Percentiles rank a stretch among this genome's conserved stretches.
Evolutionary conservation across 2,329 filamentous ascomycete genomes (phyloP).

Genomic region (Ophiobolus disseminans): DNA sequence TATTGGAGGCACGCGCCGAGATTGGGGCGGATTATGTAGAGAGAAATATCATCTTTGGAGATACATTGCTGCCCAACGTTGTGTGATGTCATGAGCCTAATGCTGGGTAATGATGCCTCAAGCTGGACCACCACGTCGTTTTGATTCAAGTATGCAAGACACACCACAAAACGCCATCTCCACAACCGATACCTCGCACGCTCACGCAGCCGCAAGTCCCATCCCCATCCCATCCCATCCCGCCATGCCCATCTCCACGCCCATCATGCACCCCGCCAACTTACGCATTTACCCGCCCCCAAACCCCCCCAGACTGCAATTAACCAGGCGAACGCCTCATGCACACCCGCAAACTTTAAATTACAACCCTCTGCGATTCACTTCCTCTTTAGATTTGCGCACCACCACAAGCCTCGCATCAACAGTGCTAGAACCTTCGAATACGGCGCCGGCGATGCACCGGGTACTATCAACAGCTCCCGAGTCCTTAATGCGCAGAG

Average conservation of each 20-base stretch:
- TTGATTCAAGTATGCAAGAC: too few species aligned
- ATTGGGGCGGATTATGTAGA: constrained; percentile 2
- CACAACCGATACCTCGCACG: too few species aligned
- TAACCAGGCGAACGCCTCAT: too few species aligned
- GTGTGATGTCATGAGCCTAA: not conserved
- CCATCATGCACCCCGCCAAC: not conserved
- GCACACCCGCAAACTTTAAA: not conserved
- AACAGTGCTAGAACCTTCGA: not conserved
- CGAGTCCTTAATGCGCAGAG: constrained; percentile 1
- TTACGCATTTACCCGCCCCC: not conserved
- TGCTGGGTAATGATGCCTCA: too few species aligned
- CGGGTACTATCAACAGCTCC: constrained; percentile 11
- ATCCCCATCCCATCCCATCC: not conserved
- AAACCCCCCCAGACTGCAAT: not conserved
- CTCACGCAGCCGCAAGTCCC: not conserved
- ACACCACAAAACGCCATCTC: too few species aligned
- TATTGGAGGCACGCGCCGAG: not conserved
- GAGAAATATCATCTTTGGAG: not conserved
- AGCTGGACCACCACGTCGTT: too few species aligned
- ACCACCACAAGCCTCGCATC: not conserved
- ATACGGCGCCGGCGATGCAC: not conserved
- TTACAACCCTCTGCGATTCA: not conserved
- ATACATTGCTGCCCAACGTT: not conserved
- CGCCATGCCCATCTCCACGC: not conserved
- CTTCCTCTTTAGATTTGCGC: not conserved